Conservation (phyloP, 306 rosid genomes). For the Cucurbita pepo region DNA sequence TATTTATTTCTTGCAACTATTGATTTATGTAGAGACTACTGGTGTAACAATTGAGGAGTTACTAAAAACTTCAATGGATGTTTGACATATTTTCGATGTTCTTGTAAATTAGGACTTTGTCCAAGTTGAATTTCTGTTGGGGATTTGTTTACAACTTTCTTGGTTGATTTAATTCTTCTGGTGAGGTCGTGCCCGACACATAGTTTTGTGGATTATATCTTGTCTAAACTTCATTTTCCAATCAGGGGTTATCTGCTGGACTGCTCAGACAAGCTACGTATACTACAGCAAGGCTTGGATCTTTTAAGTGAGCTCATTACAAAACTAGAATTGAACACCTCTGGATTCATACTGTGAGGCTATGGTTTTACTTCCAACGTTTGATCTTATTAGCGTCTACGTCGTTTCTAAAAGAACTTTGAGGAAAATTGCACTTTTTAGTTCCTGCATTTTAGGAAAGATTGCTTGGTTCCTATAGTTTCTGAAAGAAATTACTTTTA, state of each 20-base stretch:
- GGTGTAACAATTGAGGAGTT: background rate
- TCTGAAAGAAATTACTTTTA: background rate
- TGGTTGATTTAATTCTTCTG: background rate
- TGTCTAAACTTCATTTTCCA: constrained; percentile 16
- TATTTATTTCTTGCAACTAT: background rate
- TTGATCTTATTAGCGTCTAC: background rate
- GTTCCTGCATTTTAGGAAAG: background rate
- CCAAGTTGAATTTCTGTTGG: background rate
- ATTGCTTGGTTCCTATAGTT: background rate
- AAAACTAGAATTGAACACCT: background rate
- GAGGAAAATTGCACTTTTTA: background rate
- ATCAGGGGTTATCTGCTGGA: constrained; percentile 93
- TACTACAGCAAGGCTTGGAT: constrained; percentile 94
- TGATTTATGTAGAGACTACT: background rate
- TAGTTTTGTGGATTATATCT: constrained; percentile 1
- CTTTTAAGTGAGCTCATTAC: constrained; percentile 52
- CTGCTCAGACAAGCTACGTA: constrained; percentile 91
- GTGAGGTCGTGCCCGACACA: background rate
- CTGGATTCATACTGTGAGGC: background rate
- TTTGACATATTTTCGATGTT: background rate
- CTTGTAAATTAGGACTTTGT: background rate
- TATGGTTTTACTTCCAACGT: background rate
- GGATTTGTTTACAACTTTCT: background rate
- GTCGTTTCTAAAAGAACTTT: background rate
- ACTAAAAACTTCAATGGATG: background rate